Percentiles rank a stretch among this genome's conserved stretches.
phyloP scores from a whole-genome alignment of 2,329 filamentous ascomycete species.

The Claviceps purpurea region DNA sequence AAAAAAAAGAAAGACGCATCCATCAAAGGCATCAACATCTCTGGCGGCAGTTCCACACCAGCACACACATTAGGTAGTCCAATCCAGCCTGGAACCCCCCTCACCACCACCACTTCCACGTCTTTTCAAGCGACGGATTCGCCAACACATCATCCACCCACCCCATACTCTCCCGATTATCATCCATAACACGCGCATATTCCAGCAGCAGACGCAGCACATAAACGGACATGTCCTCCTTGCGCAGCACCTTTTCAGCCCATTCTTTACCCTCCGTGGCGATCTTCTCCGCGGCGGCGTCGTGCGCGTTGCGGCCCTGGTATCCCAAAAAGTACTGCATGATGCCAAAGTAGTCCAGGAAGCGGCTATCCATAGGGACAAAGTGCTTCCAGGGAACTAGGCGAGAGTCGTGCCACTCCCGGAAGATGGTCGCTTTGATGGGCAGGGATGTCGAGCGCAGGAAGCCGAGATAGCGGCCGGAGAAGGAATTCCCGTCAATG shows the following conservation, averaged over 20 bases:
- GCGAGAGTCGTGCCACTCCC: slow-evolving; percentile 68
- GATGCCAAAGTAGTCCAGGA: slow-evolving; percentile 57
- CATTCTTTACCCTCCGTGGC: slow-evolving; percentile 52
- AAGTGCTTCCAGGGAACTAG: slow-evolving; percentile 70
- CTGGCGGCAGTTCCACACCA: too few species aligned
- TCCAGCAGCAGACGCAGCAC: slow-evolving; percentile 50
- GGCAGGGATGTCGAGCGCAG: slow-evolving; percentile 55
- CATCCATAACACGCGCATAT: slow-evolving; percentile 43
- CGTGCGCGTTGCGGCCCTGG: slow-evolving; percentile 30
- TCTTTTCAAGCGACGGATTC: slow-evolving; percentile 18
- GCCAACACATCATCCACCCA: slow-evolving; percentile 38
- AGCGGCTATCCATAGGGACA: slow-evolving; percentile 65
- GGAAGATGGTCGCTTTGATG: slow-evolving; percentile 66
- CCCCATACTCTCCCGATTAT: slow-evolving; percentile 37
- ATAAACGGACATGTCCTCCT: slow-evolving; percentile 64
- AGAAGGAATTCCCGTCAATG: slow-evolving; percentile 63
- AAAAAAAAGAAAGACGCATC: too few species aligned
- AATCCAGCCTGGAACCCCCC: background rate
- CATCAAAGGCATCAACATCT: too few species aligned
- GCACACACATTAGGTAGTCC: too few species aligned
- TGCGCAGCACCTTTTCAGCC: slow-evolving; percentile 54
- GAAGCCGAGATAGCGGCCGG: slow-evolving; percentile 55
- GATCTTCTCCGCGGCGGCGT: slow-evolving; percentile 48
- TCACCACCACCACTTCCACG: slow-evolving; percentile 16
- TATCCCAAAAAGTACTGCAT: slow-evolving; percentile 64